Evolutionary conservation across 1,284 basidiomycete genomes (phyloP), one percentile per base, ranked within the genome.

Genomic region (Ganoderma lingzhi): DNA sequence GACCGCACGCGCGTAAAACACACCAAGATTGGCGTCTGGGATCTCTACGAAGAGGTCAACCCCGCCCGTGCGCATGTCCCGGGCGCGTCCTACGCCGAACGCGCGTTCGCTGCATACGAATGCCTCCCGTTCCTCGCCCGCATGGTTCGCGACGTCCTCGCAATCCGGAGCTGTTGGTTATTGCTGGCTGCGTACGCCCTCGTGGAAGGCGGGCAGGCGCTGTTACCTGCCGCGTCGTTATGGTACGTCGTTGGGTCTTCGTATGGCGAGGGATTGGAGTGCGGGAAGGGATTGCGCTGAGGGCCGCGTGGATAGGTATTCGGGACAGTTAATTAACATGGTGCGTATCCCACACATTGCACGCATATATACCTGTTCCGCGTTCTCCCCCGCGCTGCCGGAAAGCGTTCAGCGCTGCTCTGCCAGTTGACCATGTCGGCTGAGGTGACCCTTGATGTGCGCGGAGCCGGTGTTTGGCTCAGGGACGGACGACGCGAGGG

Each of bases 21-120:
- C 75, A 88, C 85, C 5, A 84, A 82, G 56, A 72, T 93, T 42
- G 92, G 92, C 60, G 87, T 93, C 35, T 93, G 92, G 92, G 91
- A 93, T 76, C 79, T 92, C 56, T 93, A 93, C 77, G 86, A 92
- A 75, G 87, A 92, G 74, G 82, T 80, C 42, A 78, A 82, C 62
- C 79, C 82, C 23, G 80, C 82, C 64, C 75, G 86, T 0, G 70
- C 72, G 42, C 75, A 79, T 62, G 74, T 86, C 35, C 85, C 84
- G 12, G 80, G 82, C 32, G 81, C 81, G 32, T 81, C 82, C 23
- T 81, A 80, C 62, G 75, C 88, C 3, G 85, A 91, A 75, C 82
- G 81, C 10, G 83, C 84, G n/a, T 76, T 85, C 15, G 85, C 87
- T 67, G 79, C 88, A 68, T 73, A 82, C 42, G 83, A 86, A 61